Base-by-base conservation (phyloP, 2,329 filamentous ascomycete genomes). In the Colletotrichum destructivum region DNA sequence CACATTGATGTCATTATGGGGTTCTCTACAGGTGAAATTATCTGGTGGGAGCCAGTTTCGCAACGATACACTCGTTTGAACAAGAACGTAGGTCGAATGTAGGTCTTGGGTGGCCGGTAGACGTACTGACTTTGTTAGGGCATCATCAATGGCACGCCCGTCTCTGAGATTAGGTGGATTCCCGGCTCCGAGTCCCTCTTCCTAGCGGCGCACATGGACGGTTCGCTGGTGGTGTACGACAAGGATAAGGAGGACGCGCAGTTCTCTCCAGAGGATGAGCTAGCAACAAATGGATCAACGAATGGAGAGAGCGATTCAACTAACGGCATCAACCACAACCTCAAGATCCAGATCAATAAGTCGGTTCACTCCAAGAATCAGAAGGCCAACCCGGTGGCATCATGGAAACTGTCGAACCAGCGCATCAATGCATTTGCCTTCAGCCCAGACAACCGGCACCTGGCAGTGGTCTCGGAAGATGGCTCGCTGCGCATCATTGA, bases 41-140 rank as follows among this genome's bases (percentile, higher is more conserved):
- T 99, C 73, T 99, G 96, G 96, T 98, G 96, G 86, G 96, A 99
- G 82, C 95, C 96, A 13, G 94, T 98, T 78, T 96, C 95, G 49
- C 96, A 98, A 78, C 95, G 97, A 79, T 99, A 99, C 81, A 94
- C 94, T 3, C 91, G 96, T 23, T 88, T 99, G 77, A 99, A 99
- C 80, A 99, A 99, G 84, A 98, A 98, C 80, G 92, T 93, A 82
- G 76, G 88, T 52, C 72, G 3, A 55, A 51, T 9, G 18, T 38
- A 38, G 35, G 35, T 6, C 38, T 23, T n/a, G 23, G 23, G 72
- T 46, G 51, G 9, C 44, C 4, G 12, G 7, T 11, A 31, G 5
- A 52, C 62, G 18, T 74, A 52, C 78, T 74, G 40, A 73, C 55
- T 16, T 63, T 62, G 26, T 13, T n/a, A 94, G 91, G 96, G 96